phyloP scores from a whole-genome alignment of 768 basidiomycete genomes.

The Russula emetica region DNA sequence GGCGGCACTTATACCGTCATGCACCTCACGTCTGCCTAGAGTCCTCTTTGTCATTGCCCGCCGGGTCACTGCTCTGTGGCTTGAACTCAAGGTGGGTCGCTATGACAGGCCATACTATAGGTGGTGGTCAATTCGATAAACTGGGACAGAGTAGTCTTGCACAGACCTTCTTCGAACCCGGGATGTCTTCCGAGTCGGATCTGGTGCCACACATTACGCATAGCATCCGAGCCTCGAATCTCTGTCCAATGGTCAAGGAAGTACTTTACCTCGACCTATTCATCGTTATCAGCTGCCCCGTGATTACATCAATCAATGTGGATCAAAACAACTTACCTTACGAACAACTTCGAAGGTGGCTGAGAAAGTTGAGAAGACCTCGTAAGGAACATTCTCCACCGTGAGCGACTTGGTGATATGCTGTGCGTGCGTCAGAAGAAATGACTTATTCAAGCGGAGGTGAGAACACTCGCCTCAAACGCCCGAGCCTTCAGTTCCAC shows the following conservation, averaged over 20 bases:
- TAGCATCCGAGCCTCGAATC: constrained; percentile 76
- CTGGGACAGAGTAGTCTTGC: not conserved
- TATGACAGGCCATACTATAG: constrained; percentile 61
- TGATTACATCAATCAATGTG: not conserved
- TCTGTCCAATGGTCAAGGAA: constrained; percentile 81
- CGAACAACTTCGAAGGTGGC: constrained; percentile 77
- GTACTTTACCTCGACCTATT: constrained; percentile 62
- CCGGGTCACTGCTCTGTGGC: constrained; percentile 32
- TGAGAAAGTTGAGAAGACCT: constrained; percentile 82
- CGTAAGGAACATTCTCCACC: constrained; percentile 76
- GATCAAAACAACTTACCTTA: constrained; percentile 45
- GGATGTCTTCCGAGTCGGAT: constrained; percentile 79
- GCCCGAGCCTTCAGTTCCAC: constrained; percentile 70
- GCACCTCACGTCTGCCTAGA: constrained; percentile 9
- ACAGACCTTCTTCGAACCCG: constrained; percentile 79
- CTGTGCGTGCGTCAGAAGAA: constrained; percentile 34
- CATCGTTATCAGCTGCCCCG: not conserved
- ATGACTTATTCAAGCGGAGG: not conserved
- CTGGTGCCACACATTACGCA: constrained; percentile 81
- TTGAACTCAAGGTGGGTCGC: constrained; percentile 59
- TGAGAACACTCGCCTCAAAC: constrained; percentile 40
- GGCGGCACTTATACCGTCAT: not conserved
- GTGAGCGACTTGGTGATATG: constrained; percentile 75
- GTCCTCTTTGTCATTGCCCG: constrained; percentile 24
- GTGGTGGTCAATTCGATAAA: not conserved